Evolutionary conservation across 768 basidiomycete genomes (phyloP).

Genomic region (Xerocomellus chrysenteron): DNA sequence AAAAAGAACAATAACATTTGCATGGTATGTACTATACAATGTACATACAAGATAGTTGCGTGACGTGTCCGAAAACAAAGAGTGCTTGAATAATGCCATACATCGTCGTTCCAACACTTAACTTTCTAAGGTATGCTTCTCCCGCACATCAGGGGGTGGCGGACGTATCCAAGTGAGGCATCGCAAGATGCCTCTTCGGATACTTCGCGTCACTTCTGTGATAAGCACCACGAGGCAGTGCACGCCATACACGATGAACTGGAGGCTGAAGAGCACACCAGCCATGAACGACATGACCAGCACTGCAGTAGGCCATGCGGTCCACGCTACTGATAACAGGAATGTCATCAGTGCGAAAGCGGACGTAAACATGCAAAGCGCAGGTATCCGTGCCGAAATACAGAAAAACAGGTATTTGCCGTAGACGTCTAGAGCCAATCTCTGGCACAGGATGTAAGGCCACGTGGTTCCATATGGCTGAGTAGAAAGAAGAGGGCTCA

Average conservation of each 20-base stretch:
- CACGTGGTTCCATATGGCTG: too few species aligned
- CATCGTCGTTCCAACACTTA: neutral
- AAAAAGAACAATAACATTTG: neutral
- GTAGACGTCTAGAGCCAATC: conserved; percentile 51
- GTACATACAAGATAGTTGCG: neutral
- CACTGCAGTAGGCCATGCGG: conserved; percentile 62
- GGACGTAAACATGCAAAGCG: conserved; percentile 57
- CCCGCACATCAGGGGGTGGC: conserved; percentile 2
- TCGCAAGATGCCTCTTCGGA: conserved; percentile 13
- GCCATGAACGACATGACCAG: conserved; percentile 55
- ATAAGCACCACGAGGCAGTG: conserved; percentile 24
- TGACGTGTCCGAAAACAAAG: neutral
- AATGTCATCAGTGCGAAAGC: conserved; percentile 59
- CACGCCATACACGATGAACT: conserved; percentile 62
- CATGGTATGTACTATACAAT: conserved; percentile 11
- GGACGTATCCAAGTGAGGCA: conserved; percentile 15
- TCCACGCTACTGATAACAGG: conserved; percentile 59
- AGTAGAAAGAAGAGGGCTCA: conserved; percentile 28
- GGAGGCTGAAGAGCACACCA: conserved; percentile 59
- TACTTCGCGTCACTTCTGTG: neutral
- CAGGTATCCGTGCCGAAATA: conserved; percentile 62
- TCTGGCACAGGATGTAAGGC: conserved; percentile 8
- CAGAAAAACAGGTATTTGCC: conserved; percentile 67
- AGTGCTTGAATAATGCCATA: neutral
- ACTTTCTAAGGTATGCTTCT: conserved; percentile 5